Conservation (phyloP, 306 rosid genomes). For the Pyrus betulifolia region DNA sequence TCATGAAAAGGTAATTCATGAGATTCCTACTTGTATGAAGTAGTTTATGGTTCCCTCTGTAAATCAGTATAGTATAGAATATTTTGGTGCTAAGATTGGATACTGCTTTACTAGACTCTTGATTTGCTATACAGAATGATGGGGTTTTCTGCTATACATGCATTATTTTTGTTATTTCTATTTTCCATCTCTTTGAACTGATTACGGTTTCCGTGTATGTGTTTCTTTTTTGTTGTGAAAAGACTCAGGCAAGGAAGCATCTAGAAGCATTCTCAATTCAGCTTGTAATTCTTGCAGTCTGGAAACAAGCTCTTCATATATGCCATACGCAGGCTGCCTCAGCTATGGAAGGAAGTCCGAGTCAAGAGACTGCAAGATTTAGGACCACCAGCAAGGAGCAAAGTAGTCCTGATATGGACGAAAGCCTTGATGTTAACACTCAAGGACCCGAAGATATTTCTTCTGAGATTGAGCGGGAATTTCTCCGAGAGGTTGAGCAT, state of each 20-base stretch:
- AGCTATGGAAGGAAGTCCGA: constrained; percentile 96
- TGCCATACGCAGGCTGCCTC: constrained; percentile 99
- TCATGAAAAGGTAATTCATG: constrained; percentile 59
- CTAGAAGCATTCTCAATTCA: constrained; percentile 91
- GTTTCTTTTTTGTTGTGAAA: background rate
- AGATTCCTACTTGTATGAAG: background rate
- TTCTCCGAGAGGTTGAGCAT: constrained; percentile 75
- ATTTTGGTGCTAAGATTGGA: background rate
- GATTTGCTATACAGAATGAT: background rate
- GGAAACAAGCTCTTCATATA: constrained; percentile 96
- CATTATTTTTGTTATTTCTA: constrained; percentile 1
- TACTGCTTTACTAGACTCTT: background rate
- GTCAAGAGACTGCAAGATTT: constrained; percentile 59
- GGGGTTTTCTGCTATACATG: background rate
- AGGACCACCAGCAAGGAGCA: constrained; percentile 56
- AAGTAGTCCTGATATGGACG: constrained; percentile 49
- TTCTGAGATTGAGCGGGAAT: constrained; percentile 67
- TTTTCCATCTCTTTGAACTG: background rate
- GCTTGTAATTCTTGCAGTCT: constrained; percentile 96
- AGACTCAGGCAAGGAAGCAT: constrained; percentile 63
- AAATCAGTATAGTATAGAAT: background rate
- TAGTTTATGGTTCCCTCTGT: background rate
- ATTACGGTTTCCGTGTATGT: background rate
- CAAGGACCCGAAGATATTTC: constrained; percentile 49
- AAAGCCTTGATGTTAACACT: constrained; percentile 37